Conservation (phyloP, 1,139 yeast genomes). For the Sugiyamaella xylanicola region DNA sequence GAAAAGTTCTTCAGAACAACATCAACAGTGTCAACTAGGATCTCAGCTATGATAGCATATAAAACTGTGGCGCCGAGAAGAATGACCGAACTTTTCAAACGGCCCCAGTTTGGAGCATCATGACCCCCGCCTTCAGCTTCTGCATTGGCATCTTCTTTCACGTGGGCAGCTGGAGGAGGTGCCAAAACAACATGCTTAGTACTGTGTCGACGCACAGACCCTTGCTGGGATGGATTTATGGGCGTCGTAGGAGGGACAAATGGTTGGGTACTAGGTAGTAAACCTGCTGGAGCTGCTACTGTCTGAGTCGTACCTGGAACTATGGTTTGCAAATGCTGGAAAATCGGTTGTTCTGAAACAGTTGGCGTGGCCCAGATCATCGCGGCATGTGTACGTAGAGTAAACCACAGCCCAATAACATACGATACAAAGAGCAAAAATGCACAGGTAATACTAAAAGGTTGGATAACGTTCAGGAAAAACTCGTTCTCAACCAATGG, state of each 20-base stretch:
- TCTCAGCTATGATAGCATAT: slow-evolving; percentile 93
- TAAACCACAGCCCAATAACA: slow-evolving; percentile 87
- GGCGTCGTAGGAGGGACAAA: not conserved
- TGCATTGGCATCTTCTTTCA: slow-evolving; percentile 29
- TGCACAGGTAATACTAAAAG: slow-evolving; percentile 82
- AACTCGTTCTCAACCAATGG: slow-evolving; percentile 65
- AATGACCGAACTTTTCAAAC: slow-evolving; percentile 81
- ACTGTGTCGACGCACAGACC: not conserved
- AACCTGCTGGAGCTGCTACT: not conserved
- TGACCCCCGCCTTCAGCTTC: slow-evolving; percentile 75
- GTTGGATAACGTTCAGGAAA: slow-evolving; percentile 67
- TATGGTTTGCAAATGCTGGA: slow-evolving; percentile 11
- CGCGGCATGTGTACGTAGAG: slow-evolving; percentile 94
- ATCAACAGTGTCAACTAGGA: slow-evolving; percentile 91
- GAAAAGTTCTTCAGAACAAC: slow-evolving; percentile 76
- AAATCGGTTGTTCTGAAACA: slow-evolving; percentile 37
- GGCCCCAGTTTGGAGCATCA: slow-evolving; percentile 97
- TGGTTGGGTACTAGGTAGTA: not conserved
- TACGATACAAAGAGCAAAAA: slow-evolving; percentile 79
- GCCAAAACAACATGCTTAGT: slow-evolving; percentile 7
- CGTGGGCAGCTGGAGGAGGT: slow-evolving; percentile 10
- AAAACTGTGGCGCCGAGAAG: slow-evolving; percentile 79
- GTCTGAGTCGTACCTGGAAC: not conserved
- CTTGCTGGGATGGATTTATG: slow-evolving; percentile 5
- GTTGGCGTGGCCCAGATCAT: slow-evolving; percentile 86